Percentiles rank a stretch among this genome's conserved stretches.
Conservation (phyloP, 768 basidiomycete genomes). For the Phaeotremella fagi region DNA sequence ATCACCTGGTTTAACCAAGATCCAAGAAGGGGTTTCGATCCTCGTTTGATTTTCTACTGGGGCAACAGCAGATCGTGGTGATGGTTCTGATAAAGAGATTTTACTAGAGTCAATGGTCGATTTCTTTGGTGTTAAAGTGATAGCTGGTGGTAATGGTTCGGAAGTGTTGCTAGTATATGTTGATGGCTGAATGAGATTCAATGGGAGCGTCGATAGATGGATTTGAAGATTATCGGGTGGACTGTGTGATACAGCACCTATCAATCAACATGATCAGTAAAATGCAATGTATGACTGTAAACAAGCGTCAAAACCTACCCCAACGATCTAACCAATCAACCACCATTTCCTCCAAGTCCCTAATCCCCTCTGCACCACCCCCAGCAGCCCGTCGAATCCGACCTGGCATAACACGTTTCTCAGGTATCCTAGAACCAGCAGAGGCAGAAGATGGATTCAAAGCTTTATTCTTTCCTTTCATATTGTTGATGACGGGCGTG, state of each 20-base stretch:
- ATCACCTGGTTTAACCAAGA: conserved; percentile 18
- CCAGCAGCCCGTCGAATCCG: conserved; percentile 69
- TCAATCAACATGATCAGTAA: not conserved
- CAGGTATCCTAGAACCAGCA: conserved; percentile 5
- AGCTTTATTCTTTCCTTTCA: conserved; percentile 12
- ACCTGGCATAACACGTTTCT: conserved; percentile 73
- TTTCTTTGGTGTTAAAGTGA: conserved; percentile 50
- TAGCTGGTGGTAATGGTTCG: conserved; percentile 48
- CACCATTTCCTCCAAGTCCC: conserved; percentile 77
- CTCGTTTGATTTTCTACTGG: conserved; percentile 60
- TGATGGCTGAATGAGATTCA: conserved; percentile 50
- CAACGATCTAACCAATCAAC: conserved; percentile 65
- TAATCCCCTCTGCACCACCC: conserved; percentile 66
- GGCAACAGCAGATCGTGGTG: conserved; percentile 50
- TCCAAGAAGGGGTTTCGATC: conserved; percentile 65
- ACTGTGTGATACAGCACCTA: conserved; percentile 68
- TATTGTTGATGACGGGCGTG: no score
- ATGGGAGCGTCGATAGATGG: conserved; percentile 67
- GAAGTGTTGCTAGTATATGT: not conserved
- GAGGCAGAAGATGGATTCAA: not conserved
- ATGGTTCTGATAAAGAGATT: conserved; percentile 77
- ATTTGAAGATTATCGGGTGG: conserved; percentile 65
- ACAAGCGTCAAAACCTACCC: conserved; percentile 56
- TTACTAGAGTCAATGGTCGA: conserved; percentile 55
- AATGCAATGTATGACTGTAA: not conserved